phyloP scores from a whole-genome alignment of 1,284 basidiomycete genomes.

The Lignosus rhinocerotis region DNA sequence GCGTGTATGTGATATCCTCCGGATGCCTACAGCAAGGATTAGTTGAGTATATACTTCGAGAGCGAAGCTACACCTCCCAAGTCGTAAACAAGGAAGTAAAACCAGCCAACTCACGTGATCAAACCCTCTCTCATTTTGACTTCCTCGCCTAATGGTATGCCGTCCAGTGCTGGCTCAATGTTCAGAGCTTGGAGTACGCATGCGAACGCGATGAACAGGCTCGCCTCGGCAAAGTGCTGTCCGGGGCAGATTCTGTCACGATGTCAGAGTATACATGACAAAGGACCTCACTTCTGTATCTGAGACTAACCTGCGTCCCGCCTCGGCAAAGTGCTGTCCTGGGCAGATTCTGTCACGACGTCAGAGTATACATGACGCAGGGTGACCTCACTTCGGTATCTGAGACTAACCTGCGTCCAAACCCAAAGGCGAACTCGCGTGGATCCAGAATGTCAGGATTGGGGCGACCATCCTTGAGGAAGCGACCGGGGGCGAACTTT shows the following conservation, averaged over 20 bases:
- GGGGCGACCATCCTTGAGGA: conserved; percentile 16
- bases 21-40: too few species aligned
- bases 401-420: conserved; percentile 16
- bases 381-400: too few species aligned
- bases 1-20: too few species aligned
- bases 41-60: too few species aligned
- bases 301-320: too few species aligned
- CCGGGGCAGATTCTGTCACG: conserved; percentile 17
- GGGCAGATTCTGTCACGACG: conserved; percentile 10
- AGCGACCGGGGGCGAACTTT: conserved; percentile 21
- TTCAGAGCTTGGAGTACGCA: conserved; percentile 9
- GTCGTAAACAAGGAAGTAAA: too few species aligned
- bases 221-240: conserved; percentile 10
- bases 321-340: conserved; percentile 14
- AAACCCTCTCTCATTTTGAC: conserved; percentile 24
- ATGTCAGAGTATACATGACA: not conserved
- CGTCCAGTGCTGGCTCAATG: conserved; percentile 1
- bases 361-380: not conserved
- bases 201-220: conserved; percentile 8
- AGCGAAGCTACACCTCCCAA: too few species aligned
- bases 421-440: conserved; percentile 23
- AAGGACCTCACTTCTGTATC: too few species aligned
- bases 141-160: conserved; percentile 47
- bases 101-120: too few species aligned
- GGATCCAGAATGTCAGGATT: conserved; percentile 11